Conservation (phyloP, 208 protist genomes). For the Naegleria gruberi region DNA sequence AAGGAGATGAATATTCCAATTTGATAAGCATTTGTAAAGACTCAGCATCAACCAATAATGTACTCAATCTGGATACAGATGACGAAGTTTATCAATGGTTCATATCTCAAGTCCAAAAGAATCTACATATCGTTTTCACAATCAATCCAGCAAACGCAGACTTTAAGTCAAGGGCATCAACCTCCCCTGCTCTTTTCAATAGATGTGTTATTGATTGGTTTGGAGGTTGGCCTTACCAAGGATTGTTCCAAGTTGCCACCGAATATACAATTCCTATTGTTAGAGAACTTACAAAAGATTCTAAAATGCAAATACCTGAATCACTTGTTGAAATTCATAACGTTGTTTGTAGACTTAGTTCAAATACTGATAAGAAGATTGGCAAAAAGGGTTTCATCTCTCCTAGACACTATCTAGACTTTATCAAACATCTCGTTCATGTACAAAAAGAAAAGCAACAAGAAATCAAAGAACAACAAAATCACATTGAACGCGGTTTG, state of each 20-base stretch:
- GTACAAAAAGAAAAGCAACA: slow-evolving; percentile 85
- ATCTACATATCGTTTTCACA: slow-evolving; percentile 98
- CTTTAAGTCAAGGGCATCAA: slow-evolving; percentile 82
- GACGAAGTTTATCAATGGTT: slow-evolving; percentile 93
- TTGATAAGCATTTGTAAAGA: slow-evolving; percentile 64
- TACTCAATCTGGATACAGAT: slow-evolving; percentile 65
- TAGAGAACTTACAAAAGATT: no score
- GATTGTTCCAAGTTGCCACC: slow-evolving; percentile 80
- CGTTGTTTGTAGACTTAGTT: slow-evolving; percentile 68
- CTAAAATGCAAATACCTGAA: slow-evolving; percentile 56
- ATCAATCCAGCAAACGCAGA: slow-evolving; percentile 96
- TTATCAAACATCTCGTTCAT: slow-evolving; percentile 83
- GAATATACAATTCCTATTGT: slow-evolving; percentile 77
- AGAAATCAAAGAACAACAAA: slow-evolving; percentile 82
- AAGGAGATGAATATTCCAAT: slow-evolving; percentile 89
- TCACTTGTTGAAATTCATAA: slow-evolving; percentile 83
- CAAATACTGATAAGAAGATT: slow-evolving; percentile 57
- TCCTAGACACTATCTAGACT: slow-evolving; percentile 95
- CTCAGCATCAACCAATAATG: slow-evolving; percentile 54
- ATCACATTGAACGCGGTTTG: slow-evolving; percentile 88
- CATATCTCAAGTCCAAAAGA: slow-evolving; percentile 81
- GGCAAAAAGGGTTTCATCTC: slow-evolving; percentile 85
- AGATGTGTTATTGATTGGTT: slow-evolving; percentile 99
- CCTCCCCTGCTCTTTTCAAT: slow-evolving; percentile 98
- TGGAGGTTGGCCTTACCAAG: slow-evolving; percentile 89